Evolutionary conservation across 345 rosid species (phyloP).

Genomic region (Salix suchowensis): DNA sequence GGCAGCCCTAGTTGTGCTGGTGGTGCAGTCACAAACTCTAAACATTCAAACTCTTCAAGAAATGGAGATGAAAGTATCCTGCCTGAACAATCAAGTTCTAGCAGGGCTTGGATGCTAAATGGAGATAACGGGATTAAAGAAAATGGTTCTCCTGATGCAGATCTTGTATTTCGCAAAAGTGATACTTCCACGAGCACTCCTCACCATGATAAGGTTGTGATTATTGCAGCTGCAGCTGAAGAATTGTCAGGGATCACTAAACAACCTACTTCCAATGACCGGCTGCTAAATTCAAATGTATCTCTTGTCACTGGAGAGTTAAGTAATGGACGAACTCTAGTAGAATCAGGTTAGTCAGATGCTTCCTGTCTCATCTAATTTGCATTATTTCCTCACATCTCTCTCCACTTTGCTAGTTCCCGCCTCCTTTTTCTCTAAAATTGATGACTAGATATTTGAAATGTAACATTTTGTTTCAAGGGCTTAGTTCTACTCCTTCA

Average conservation of each 20-base stretch:
- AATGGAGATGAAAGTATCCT: conserved; percentile 48
- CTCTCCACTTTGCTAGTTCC: background rate
- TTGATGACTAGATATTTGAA: conserved; percentile 27
- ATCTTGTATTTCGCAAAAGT: conserved; percentile 30
- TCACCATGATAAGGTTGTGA: conserved; percentile 46
- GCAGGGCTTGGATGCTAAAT: conserved; percentile 42
- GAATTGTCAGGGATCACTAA: conserved; percentile 41
- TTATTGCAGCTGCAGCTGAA: conserved; percentile 40
- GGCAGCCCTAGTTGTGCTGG: conserved; percentile 46
- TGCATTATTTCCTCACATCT: background rate
- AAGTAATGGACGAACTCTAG: conserved; percentile 49
- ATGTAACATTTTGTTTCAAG: conserved; percentile 36
- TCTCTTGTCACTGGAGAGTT: conserved; percentile 36
- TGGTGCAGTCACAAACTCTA: conserved; percentile 37
- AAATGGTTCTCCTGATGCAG: conserved; percentile 41
- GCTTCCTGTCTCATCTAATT: conserved; percentile 10
- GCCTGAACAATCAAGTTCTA: conserved; percentile 55
- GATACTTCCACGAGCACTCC: conserved; percentile 30
- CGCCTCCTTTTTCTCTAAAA: conserved; percentile 6
- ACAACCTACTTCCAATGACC: conserved; percentile 38
- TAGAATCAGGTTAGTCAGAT: conserved; percentile 47
- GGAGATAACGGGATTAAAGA: conserved; percentile 50
- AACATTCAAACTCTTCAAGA: conserved; percentile 48
- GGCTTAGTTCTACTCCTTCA: conserved; percentile 47
- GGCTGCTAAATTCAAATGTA: conserved; percentile 27